A percentile compares a stretch with the other conserved stretches of the same genome.
phyloP scores from a whole-genome alignment of 2,329 filamentous ascomycete genomes.

The Cladophialophora psammophila region DNA sequence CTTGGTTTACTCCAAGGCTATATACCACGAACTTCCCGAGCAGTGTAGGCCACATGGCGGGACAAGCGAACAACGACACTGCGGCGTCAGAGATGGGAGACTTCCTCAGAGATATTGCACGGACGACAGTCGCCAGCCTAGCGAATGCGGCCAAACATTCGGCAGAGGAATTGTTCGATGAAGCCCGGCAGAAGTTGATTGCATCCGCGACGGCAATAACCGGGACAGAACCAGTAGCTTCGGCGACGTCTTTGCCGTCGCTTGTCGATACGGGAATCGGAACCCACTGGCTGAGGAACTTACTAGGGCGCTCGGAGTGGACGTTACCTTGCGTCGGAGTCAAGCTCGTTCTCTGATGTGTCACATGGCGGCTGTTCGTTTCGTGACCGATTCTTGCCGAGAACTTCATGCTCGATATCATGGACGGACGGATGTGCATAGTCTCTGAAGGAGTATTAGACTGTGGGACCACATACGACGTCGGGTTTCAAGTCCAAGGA shows the following conservation, averaged over 20 bases:
- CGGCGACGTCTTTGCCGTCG: constrained; percentile 45
- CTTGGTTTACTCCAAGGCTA: constrained; percentile 85
- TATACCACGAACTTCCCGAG: constrained; percentile 42
- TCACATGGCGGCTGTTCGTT: background rate
- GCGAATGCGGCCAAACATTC: constrained; percentile 64
- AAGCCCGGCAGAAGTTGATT: constrained; percentile 53
- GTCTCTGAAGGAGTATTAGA: background rate
- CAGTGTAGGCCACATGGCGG: background rate
- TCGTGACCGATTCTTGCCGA: background rate
- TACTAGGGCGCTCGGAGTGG: constrained; percentile 86
- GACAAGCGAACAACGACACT: constrained; percentile 37
- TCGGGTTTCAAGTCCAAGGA: background rate
- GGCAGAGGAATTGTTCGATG: constrained; percentile 57
- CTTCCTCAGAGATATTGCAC: constrained; percentile 60
- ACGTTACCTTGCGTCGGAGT: constrained; percentile 90
- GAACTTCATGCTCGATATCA: background rate
- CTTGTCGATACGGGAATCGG: constrained; percentile 72
- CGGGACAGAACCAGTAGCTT: constrained; percentile 47
- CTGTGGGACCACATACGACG: background rate
- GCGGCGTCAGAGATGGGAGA: constrained; percentile 44
- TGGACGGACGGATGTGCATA: background rate
- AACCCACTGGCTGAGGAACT: constrained; percentile 82
- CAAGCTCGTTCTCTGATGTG: constrained; percentile 51
- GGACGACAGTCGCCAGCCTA: constrained; percentile 73
- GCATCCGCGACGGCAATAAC: background rate